Evolutionary conservation across 2,329 filamentous ascomycete genomes (phyloP), one percentile per base, ranked within the genome.

Genomic region (Fusarium virguliforme): DNA sequence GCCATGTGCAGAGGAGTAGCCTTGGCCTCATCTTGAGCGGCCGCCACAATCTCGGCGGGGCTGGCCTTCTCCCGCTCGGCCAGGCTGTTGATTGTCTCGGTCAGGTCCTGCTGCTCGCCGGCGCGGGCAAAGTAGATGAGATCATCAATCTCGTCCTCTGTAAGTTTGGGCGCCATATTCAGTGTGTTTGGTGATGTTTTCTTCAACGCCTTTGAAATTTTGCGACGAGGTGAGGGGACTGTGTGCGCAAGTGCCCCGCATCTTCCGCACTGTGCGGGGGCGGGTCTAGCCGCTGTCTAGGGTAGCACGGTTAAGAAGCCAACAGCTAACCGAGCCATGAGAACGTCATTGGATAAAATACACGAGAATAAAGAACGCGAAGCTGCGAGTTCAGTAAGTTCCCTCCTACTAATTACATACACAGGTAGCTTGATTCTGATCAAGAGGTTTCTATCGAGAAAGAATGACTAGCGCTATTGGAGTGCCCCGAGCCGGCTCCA

Each of bases 1-100:
- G 95, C 94, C 89, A 97, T 98, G 82, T 99, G 96, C 77, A 98
- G 81, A 51, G 91, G 92, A 70, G 94, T 97, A 62, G 93, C 92
- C 71, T 91, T 93, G 73, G 91, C 88, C 43, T 89, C 86, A 78
- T 97, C 94, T 71, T 90, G 89, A 26, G 92, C 92, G 13, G 89
- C 88, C 55, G 87, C 81, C 51, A 98, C 81, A 65, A 97, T 86
- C 62, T 91, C 87, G n/a, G 88, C 86, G 2, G 87, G 79, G 0
- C 88, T 81, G 55, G 85, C 85, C 64, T 83, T 85, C 78, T 94
- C 89, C 63, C 91, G 87, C 71, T 87, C 82, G 32, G 89, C 85
- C 22, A 97, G 81, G 28, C 85, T 83, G 12, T 86, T 81, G 57
- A 97, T 85, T 8, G 84, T 78, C 35, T 84, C 81, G 1, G 87